Percentiles rank a stretch among this genome's conserved stretches.
Evolutionary conservation across 192 early-diverging fungal species (phyloP).

Genomic region (Tieghemiomyces parasiticus): DNA sequence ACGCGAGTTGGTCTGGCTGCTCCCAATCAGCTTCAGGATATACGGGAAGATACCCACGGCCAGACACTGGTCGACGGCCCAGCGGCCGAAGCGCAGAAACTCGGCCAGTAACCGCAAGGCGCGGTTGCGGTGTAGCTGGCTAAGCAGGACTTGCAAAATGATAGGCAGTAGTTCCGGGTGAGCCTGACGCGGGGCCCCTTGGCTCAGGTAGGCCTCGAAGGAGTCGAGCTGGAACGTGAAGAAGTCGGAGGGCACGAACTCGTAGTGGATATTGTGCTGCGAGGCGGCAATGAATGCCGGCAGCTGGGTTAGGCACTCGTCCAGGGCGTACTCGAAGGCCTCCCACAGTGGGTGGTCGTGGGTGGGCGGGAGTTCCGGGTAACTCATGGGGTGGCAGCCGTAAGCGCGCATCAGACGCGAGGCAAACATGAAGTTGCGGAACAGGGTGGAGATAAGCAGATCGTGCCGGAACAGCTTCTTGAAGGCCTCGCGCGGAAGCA

Average conservation of each 20-base stretch:
- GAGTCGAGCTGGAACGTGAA: slow-evolving; percentile 95
- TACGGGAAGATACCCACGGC: slow-evolving; percentile 96
- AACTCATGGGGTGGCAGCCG: slow-evolving; percentile 81
- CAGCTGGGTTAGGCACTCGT: slow-evolving; percentile 82
- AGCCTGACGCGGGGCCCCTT: slow-evolving; percentile 25
- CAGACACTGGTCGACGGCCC: slow-evolving; percentile 86
- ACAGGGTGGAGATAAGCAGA: slow-evolving; percentile 83
- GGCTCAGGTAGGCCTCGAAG: slow-evolving; percentile 90
- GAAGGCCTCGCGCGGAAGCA: slow-evolving; percentile 76
- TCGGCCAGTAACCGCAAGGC: slow-evolving; percentile 82
- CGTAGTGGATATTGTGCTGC: slow-evolving; percentile 9
- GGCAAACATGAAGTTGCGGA: slow-evolving; percentile 90
- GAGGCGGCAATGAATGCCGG: slow-evolving; percentile 48
- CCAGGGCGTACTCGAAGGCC: slow-evolving; percentile 87
- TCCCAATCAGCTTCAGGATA: slow-evolving; percentile 85
- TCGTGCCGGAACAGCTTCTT: slow-evolving; percentile 86
- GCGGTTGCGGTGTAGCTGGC: slow-evolving; percentile 84
- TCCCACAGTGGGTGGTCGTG: slow-evolving; percentile 96
- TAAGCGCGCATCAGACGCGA: slow-evolving; percentile 93
- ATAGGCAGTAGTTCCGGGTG: slow-evolving; percentile 89
- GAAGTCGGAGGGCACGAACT: slow-evolving; percentile 50
- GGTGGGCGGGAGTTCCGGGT: slow-evolving; percentile 70
- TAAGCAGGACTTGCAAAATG: slow-evolving; percentile 88
- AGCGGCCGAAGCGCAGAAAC: slow-evolving; percentile 83
- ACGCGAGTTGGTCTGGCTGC: slow-evolving; percentile 81